Conservation (phyloP, 768 basidiomycete genomes). For the Lepiota subincarnata region DNA sequence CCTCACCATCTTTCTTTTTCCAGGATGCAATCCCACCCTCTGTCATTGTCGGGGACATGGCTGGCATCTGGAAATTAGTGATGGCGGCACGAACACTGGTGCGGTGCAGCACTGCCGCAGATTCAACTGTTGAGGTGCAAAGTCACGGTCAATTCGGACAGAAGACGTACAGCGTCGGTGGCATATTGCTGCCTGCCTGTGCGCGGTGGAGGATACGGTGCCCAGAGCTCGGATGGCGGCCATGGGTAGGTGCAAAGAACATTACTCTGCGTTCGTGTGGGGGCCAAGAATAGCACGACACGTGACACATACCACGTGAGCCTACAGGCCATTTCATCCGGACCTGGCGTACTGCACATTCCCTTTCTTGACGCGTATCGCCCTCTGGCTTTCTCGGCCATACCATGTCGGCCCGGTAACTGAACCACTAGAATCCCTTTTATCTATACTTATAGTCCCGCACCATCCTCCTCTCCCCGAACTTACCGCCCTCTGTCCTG, state of each 20-base stretch:
- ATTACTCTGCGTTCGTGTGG: not conserved
- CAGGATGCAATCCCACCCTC: slow-evolving; percentile 89
- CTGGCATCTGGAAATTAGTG: slow-evolving; percentile 61
- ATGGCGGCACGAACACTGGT: slow-evolving; percentile 14
- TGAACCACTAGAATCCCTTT: slow-evolving; percentile 12
- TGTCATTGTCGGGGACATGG: slow-evolving; percentile 97
- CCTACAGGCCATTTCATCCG: not conserved
- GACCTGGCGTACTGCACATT: no score
- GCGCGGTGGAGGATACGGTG: not conserved
- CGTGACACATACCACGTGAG: slow-evolving; percentile 1
- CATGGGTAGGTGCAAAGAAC: slow-evolving; percentile 15
- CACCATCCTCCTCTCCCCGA: not conserved
- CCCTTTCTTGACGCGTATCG: slow-evolving; percentile 2
- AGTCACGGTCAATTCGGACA: not conserved
- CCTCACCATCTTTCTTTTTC: slow-evolving; percentile 85
- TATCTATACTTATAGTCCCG: slow-evolving; percentile 6
- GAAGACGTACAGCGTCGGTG: slow-evolving; percentile 14
- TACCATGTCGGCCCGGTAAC: slow-evolving; percentile 6
- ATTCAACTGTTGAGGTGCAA: not conserved
- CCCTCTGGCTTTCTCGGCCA: not conserved
- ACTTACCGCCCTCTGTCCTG: not conserved
- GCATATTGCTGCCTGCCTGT: not conserved
- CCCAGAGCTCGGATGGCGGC: slow-evolving; percentile 14
- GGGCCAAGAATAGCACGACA: not conserved
- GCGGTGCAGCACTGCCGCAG: slow-evolving; percentile 15